Evolutionary conservation across 2,329 filamentous ascomycete species (phyloP).

Genomic region (Spiromastix sp.): DNA sequence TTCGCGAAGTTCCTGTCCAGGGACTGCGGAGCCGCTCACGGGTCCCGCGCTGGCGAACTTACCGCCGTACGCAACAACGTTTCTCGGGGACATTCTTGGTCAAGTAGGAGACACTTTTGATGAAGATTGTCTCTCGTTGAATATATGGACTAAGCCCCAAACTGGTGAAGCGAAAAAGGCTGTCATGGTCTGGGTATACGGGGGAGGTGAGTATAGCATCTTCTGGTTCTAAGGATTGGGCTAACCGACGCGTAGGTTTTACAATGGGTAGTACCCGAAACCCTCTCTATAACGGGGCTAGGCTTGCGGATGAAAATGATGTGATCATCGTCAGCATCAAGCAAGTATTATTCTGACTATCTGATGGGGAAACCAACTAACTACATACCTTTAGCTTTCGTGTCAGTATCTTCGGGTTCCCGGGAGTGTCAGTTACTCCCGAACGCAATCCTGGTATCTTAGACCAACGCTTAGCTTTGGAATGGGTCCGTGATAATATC

Average conservation of each 20-base stretch:
- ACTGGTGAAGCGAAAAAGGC: constrained; percentile 25
- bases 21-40: neutral
- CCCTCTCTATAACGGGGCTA: constrained; percentile 33
- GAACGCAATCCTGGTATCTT: constrained; percentile 36
- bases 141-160: constrained; percentile 30
- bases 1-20: neutral
- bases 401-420: constrained; percentile 35
- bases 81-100: neutral
- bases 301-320: constrained; percentile 34
- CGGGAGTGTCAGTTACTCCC: constrained; percentile 23
- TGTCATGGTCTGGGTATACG: constrained; percentile 37
- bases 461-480: constrained; percentile 35
- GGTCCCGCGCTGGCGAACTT: neutral
- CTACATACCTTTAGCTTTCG: constrained; percentile 40
- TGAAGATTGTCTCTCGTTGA: constrained; percentile 31
- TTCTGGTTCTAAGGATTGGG: constrained; percentile 11
- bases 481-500: constrained; percentile 31
- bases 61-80: neutral
- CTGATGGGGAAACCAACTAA: constrained; percentile 37
- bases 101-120: constrained; percentile 7
- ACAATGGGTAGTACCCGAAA: constrained; percentile 26
- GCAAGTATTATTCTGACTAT: constrained; percentile 40
- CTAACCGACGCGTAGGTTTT: too few species aligned
- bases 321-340: constrained; percentile 39
- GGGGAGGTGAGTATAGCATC: constrained; percentile 27